A percentile compares a stretch with the other conserved stretches of the same genome.
These are phyloP conservation scores for Trichoderma brevicompactum DNA, from an alignment of 2,329 filamentous ascomycete species.

Conservation along the genomic window DNA sequence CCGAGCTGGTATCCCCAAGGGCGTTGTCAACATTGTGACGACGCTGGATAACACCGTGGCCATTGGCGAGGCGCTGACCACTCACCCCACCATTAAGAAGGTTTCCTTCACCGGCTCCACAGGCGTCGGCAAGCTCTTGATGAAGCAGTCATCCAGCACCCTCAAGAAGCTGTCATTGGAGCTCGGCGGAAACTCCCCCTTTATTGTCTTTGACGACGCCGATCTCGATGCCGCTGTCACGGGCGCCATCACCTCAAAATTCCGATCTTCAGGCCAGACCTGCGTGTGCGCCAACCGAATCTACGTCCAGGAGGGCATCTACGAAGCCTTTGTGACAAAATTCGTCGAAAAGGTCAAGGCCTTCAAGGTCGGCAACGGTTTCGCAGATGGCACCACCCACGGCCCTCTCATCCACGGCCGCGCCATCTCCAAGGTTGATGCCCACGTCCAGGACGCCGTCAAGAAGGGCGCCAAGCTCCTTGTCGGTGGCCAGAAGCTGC, in stretches of 20 bases:
- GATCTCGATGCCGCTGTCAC: slow-evolving; percentile 83
- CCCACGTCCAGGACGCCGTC: slow-evolving; percentile 79
- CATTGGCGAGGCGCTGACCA: slow-evolving; percentile 77
- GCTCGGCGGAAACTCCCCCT: slow-evolving; percentile 91
- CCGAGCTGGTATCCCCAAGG: slow-evolving; percentile 85
- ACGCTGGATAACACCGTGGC: slow-evolving; percentile 75
- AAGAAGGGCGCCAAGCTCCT: slow-evolving; percentile 76
- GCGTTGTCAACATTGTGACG: slow-evolving; percentile 89
- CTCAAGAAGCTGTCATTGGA: slow-evolving; percentile 86
- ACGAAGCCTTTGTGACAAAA: slow-evolving; percentile 71
- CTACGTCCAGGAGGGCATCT: slow-evolving; percentile 77
- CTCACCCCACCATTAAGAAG: slow-evolving; percentile 78
- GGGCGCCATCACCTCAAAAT: slow-evolving; percentile 85
- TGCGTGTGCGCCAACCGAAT: slow-evolving; percentile 90
- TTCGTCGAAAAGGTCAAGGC: slow-evolving; percentile 72
- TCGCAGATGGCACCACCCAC: slow-evolving; percentile 71
- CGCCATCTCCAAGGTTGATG: slow-evolving; percentile 77
- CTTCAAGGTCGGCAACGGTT: slow-evolving; percentile 79
- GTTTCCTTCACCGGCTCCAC: slow-evolving; percentile 91
- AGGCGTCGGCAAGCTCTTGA: slow-evolving; percentile 71
- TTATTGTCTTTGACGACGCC: slow-evolving; percentile 96
- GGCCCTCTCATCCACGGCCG: slow-evolving; percentile 85
- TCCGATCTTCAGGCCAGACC: slow-evolving; percentile 92
- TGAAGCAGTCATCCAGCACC: slow-evolving; percentile 85
- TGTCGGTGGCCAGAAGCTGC: slow-evolving; percentile 73